A percentile compares a stretch with the other conserved stretches of the same genome.
phyloP scores from a whole-genome alignment of 1,284 basidiomycete species.

The Fistulina hepatica region DNA sequence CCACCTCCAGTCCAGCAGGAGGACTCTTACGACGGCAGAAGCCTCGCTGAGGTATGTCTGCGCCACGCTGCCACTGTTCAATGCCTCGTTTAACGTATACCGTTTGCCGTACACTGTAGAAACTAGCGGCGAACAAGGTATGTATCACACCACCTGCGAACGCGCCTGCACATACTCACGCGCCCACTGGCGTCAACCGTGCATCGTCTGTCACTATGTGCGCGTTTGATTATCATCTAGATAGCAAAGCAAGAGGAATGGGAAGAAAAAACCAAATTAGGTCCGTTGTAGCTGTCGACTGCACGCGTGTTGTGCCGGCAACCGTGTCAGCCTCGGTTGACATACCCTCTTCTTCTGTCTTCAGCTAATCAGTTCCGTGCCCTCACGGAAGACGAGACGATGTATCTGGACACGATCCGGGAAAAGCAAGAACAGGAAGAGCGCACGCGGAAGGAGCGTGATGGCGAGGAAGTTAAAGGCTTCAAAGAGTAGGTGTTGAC shows the following conservation, averaged over 20 bases:
- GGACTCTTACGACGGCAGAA: conserved; percentile 77
- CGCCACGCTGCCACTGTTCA: conserved; percentile 29
- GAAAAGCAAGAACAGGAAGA: conserved; percentile 71
- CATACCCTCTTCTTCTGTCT: conserved; percentile 8
- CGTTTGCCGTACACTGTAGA: too few species aligned
- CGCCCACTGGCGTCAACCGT: conserved; percentile 7
- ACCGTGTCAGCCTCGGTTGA: conserved; percentile 1
- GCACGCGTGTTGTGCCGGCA: too few species aligned
- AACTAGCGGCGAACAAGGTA: conserved; percentile 76
- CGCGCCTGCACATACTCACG: conserved; percentile 16
- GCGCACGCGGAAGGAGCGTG: conserved; percentile 56
- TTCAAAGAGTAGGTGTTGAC: conserved; percentile 64
- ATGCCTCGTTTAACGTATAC: conserved; percentile 27
- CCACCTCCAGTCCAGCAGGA: conserved; percentile 70
- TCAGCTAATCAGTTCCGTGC: conserved; percentile 85
- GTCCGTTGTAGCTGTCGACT: conserved; percentile 33
- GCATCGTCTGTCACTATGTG: too few species aligned
- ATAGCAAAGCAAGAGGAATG: conserved; percentile 88
- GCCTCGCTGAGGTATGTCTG: conserved; percentile 73
- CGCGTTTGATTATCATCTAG: conserved; percentile 27
- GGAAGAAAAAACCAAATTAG: conserved; percentile 87
- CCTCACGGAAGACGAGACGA: conserved; percentile 81
- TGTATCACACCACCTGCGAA: conserved; percentile 17
- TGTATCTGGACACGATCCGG: conserved; percentile 76
- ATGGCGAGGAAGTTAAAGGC: conserved; percentile 69